A percentile compares a stretch with the other conserved stretches of the same genome.
Evolutionary conservation across 768 basidiomycete genomes (phyloP).

Genomic region (Panaeolus cyanescens): DNA sequence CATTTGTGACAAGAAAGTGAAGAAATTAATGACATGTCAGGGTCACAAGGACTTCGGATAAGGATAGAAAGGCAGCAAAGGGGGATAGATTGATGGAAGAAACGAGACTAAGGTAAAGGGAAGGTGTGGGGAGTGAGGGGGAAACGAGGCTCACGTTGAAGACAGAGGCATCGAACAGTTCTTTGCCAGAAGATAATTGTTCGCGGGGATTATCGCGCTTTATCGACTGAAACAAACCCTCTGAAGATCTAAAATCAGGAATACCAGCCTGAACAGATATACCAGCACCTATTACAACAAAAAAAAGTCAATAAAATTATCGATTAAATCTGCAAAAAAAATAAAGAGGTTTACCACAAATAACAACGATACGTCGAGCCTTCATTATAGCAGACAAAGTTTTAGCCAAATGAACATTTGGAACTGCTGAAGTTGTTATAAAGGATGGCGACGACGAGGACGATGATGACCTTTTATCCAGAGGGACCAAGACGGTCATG

Average conservation of each 20-base stretch:
- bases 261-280: conserved; percentile 88
- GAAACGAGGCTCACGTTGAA: conserved; percentile 63
- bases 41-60: not conserved
- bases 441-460: not conserved
- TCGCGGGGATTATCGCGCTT: conserved; percentile 80
- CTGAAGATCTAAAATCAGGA: conserved; percentile 84
- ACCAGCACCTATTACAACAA: conserved; percentile 65
- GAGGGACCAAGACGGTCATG: conserved; percentile 70
- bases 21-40: conserved; percentile 3
- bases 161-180: conserved; percentile 89
- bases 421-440: conserved; percentile 9
- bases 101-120: not conserved
- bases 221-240: conserved; percentile 77
- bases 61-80: not conserved
- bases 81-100: not conserved
- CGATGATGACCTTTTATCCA: conserved; percentile 36
- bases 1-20: not conserved
- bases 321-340: not conserved
- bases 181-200: conserved; percentile 73
- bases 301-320: conserved; percentile 7
- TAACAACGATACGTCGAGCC: conserved; percentile 82
- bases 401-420: conserved; percentile 47
- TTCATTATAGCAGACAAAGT: conserved; percentile 71
- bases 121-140: conserved; percentile 8
- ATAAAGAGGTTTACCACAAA: conserved; percentile 64